Evolutionary conservation across 2,329 filamentous ascomycete genomes (phyloP), one percentile per base, ranked within the genome.

Genomic region (Ceratocystis papillata): DNA sequence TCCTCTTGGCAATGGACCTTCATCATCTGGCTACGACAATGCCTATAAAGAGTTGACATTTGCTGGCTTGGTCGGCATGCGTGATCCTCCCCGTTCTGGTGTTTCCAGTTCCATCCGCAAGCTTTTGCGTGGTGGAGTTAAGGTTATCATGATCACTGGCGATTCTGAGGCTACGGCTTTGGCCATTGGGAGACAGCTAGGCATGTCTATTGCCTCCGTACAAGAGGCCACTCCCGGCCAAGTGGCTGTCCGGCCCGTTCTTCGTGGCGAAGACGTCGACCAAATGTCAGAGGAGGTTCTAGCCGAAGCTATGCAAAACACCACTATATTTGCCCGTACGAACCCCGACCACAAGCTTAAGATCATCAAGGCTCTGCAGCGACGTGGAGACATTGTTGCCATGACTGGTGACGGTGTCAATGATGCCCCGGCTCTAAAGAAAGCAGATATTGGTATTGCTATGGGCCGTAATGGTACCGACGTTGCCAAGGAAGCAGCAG

Each of bases 351-450:
- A 99, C 78, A 99, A 99, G 77, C 84, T 99, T 79, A 97, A 96
- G 76, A 99, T 99, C 72, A 88, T 99, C 69, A 82, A 84, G 65
- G 94, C 94, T 0, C 83, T 99, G 30, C 94, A 99, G 76, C 85
- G 89, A 66, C 88, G 93, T 46, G 93, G 93, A 37, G 92, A 97
- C 75, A 95, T 99, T 64, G 94, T 99, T 59, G 95, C 94, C 67
- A 99, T 99, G 94, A 99, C 94, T 12, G 94, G 94, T 5, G 94
- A 99, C 72, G 94, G 94, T 62, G 95, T 99, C 68, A 99, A 99
- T 71, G 94, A 99, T 77, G 94, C 94, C 1, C 94, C 94, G 2
- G 94, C 94, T 4, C 78, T 99, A 70, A 99, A 99, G 77, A 95
- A 90, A 77, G 94, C 94, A 5, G 94, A 99, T 72, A 97, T 99